phyloP scores from a whole-genome alignment of 371 early-diverging fungal species.

The Mucor ambiguus region DNA sequence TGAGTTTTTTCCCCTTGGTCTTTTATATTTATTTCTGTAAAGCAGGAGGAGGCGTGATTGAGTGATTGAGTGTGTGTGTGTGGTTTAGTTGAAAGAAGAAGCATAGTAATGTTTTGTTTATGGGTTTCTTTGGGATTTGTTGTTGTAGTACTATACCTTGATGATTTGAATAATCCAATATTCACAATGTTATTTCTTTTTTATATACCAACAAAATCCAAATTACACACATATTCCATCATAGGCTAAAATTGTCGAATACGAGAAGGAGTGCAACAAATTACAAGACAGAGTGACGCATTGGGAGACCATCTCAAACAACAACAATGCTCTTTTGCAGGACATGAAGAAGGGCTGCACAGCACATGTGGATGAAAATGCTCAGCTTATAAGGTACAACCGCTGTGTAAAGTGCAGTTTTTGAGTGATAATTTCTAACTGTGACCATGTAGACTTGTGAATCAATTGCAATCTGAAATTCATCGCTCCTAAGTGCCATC shows the following conservation, averaged over 20 bases:
- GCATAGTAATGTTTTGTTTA: background rate
- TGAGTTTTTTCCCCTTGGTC: slow-evolving; percentile 10
- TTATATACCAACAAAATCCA: background rate
- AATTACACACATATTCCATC: background rate
- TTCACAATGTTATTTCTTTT: background rate
- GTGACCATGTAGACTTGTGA: slow-evolving; percentile 27
- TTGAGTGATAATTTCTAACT: background rate
- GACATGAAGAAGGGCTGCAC: slow-evolving; percentile 28
- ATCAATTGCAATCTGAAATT: slow-evolving; percentile 43
- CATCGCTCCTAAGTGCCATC: slow-evolving; percentile 12
- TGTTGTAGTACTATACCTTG: slow-evolving; percentile 29
- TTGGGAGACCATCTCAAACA: slow-evolving; percentile 28
- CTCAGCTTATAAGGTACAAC: slow-evolving; percentile 34
- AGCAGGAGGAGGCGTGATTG: background rate
- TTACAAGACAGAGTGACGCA: slow-evolving; percentile 19
- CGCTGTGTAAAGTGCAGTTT: background rate
- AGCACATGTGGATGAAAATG: slow-evolving; percentile 38
- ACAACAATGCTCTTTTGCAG: slow-evolving; percentile 23
- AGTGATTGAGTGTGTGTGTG: no score
- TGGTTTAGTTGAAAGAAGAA: background rate
- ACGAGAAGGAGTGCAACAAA: slow-evolving; percentile 18
- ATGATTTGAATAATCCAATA: slow-evolving; percentile 31
- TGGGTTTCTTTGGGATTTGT: slow-evolving; percentile 1
- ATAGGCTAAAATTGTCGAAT: slow-evolving; percentile 35
- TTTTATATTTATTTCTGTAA: background rate